Base-by-base conservation (phyloP, 2,329 filamentous ascomycete species). In the Simplicillium sp. region DNA sequence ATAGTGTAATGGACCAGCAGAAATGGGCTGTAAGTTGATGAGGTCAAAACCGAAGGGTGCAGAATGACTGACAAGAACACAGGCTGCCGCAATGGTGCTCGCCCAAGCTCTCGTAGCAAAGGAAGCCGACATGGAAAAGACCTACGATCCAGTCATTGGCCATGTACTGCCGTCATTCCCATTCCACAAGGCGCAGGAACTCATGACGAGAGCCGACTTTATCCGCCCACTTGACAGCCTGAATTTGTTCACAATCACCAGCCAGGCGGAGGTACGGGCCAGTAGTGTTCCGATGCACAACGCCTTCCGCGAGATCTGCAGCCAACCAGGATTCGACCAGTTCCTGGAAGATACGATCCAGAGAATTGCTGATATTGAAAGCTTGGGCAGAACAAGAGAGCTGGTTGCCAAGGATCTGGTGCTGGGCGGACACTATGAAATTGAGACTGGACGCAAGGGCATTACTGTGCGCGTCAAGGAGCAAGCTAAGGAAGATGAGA, bases 191-290 rank as follows among this genome's bases (percentile, higher is more conserved):
- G 87, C 88, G 0, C 83, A 90, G 47, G 75, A 96, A 61, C 83
- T 96, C 57, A 96, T 96, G 90, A 97, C 92, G 12, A 76, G 92
- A 40, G 83, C 87, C 44, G 92, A 98, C 61, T 98, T 97, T 59
- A 89, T 97, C 53, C 81, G 92, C 50, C 74, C 80, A 45, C 89
- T 97, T 56, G 92, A 98, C 64, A 86, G 92, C 48, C 77, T 92
- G 45, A 97, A 97, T 57, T 77, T 98, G 44, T 96, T 97, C 64
- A 92, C 86, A 47, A 97, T 98, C 54, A 90, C 94, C 45, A 87
- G 82, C 43, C 74, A 76, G 33, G 87, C 89, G 13, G 83, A 84
- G 58, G 92, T 98, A 7, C 80, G 92, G 36, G 92, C 92, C 2
- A 90, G 94, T 59, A 90, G 83, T 2, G 90, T 98, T 18, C 92